Base-by-base conservation (phyloP, 768 basidiomycete genomes). In the Daedalea quercina region DNA sequence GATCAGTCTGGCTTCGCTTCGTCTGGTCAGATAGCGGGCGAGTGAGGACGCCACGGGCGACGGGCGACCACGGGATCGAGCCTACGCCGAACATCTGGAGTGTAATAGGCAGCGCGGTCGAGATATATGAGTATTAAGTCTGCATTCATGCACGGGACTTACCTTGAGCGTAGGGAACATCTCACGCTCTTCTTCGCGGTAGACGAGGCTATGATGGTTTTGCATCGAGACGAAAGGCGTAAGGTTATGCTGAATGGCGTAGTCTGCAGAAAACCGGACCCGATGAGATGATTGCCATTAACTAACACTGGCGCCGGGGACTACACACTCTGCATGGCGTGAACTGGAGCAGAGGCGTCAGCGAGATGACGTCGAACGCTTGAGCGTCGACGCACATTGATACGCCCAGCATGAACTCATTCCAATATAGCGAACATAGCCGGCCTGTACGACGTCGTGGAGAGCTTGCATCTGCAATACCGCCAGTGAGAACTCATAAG, bases 151-250 rank as follows among this genome's bases (percentile, higher is more conserved):
- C n/a, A 34, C 7, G 34, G n/a, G 24, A n/a, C 31, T 1, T 13
- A 64, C 65, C 58, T 68, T 67, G 11, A 68, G 57, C 12, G 62
- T 62, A 0, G 76, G 75, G 54, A 74, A 69, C 69, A 70, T 70
- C 58, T 69, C 69, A 25, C 70, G 67, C 60, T 70, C 74, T 57
- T 77, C 75, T 59, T 77, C 76, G 50, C 76, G 66, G 57, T 77
- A 77, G 34, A 72, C 50, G n/a, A 73, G 65, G 52, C 59, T 68
- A 57, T 77, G 70, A 51, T 70, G 69, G 60, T 77, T 77, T 57
- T 77, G 75, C 74, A 76, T 75, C 9, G 70, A 69, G 62, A 76
- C 71, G 63, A 76, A 76, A 1, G 67, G 66, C 17, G 66, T 69
- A n/a, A 69, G 57, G 22, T 64, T 64, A 54, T 76, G 63, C 34